phyloP scores from a whole-genome alignment of 768 basidiomycete species.

The Naganishia onofrii region DNA sequence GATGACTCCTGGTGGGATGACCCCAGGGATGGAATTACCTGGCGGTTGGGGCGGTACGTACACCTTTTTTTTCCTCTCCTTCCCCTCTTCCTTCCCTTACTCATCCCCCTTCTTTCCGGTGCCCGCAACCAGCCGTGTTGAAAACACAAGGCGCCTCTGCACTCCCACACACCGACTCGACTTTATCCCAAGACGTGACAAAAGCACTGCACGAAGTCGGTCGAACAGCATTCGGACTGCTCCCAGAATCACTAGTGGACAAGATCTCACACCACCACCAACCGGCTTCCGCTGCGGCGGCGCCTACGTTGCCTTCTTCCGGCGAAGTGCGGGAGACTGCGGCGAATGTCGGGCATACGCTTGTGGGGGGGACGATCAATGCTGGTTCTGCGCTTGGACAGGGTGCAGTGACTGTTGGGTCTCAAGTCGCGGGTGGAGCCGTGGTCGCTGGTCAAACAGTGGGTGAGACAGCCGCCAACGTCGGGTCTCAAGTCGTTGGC shows the following conservation, averaged over 20 bases:
- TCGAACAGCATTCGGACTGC: constrained; percentile 38
- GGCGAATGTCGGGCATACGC: background rate
- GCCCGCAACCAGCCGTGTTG: background rate
- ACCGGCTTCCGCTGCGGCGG: background rate
- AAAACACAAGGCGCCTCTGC: constrained; percentile 15
- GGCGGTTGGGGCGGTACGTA: constrained; percentile 45
- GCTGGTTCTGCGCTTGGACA: background rate
- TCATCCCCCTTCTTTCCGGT: background rate
- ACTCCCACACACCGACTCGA: background rate
- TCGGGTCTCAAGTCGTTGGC: background rate
- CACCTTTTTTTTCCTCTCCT: background rate
- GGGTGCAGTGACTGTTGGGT: background rate
- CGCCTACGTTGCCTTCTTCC: background rate
- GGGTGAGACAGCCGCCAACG: background rate
- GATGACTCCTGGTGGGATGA: constrained; percentile 38
- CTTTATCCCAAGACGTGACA: constrained; percentile 36
- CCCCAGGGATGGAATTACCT: constrained; percentile 42
- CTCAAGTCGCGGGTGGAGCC: background rate
- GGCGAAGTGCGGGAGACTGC: background rate
- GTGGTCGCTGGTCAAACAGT: background rate
- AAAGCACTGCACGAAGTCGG: constrained; percentile 41
- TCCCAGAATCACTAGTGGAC: constrained; percentile 40
- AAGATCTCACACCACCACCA: constrained; percentile 25
- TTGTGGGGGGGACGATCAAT: background rate
- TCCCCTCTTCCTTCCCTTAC: background rate